Conservation (phyloP, 1,284 basidiomycete species). For the Microbotryomycetes sp. region DNA sequence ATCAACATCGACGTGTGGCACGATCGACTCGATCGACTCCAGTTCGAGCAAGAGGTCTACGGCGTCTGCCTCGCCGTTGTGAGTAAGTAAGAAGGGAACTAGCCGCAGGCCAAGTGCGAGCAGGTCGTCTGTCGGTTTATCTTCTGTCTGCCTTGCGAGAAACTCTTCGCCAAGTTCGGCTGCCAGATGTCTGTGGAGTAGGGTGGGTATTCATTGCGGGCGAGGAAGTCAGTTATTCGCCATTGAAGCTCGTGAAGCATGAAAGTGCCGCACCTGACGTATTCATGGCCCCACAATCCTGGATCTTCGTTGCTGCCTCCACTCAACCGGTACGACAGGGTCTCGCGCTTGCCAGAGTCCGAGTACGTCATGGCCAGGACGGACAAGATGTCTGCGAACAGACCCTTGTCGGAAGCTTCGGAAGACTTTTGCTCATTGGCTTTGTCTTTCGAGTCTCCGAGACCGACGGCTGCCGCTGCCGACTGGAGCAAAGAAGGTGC, state of each 20-base stretch:
- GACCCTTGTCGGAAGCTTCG: constrained; percentile 52
- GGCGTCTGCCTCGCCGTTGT: constrained; percentile 97
- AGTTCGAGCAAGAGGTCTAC: constrained; percentile 93
- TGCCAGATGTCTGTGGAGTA: constrained; percentile 59
- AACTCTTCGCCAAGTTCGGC: constrained; percentile 96
- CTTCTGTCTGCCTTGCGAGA: constrained; percentile 48
- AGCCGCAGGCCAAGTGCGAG: constrained; percentile 73
- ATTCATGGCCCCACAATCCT: constrained; percentile 97
- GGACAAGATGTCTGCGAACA: constrained; percentile 97
- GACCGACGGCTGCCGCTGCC: constrained; percentile 44
- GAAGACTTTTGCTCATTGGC: background rate
- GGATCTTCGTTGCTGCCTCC: constrained; percentile 79
- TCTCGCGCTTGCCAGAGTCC: constrained; percentile 89
- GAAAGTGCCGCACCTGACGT: constrained; percentile 56
- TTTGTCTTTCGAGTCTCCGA: background rate
- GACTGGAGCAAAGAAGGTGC: constrained; percentile 55
- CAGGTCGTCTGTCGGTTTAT: constrained; percentile 55
- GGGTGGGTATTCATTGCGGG: background rate
- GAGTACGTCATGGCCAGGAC: constrained; percentile 99
- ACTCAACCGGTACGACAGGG: constrained; percentile 80
- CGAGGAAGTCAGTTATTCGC: background rate
- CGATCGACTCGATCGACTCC: constrained; percentile 77
- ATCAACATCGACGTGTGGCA: constrained; percentile 68
- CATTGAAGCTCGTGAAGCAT: background rate
- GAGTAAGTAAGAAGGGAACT: constrained; percentile 81